Evolutionary conservation across 208 protist genomes (phyloP).

Genomic region (Leishmania mexicana): DNA sequence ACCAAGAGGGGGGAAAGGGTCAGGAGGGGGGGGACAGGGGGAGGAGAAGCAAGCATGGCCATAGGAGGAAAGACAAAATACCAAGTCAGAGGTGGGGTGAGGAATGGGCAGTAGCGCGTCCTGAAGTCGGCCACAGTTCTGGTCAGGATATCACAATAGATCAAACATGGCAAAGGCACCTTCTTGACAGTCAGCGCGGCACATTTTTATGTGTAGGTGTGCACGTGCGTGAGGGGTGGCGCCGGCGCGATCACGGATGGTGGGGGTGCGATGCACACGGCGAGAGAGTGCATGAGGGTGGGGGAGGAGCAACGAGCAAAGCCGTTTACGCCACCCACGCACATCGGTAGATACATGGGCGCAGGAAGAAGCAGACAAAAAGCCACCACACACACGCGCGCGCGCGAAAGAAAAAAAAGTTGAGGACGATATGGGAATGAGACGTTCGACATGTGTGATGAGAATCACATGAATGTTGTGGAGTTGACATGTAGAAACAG

Average conservation of each 20-base stretch:
- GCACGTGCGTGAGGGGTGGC: not conserved
- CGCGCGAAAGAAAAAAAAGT: not conserved
- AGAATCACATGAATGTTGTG: not conserved
- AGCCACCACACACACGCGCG: not conserved
- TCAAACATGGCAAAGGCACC: not conserved
- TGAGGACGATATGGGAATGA: not conserved
- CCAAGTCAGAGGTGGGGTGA: not conserved
- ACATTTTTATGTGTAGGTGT: not conserved
- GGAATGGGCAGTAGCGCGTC: not conserved
- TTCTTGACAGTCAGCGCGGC: not conserved
- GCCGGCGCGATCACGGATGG: not conserved
- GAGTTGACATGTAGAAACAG: not conserved
- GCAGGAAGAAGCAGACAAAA: not conserved
- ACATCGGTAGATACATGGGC: not conserved
- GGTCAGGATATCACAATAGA: not conserved
- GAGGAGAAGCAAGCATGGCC: not conserved
- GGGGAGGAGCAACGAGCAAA: not conserved
- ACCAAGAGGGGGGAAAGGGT: not conserved
- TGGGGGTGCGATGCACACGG: not conserved
- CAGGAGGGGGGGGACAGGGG: not conserved
- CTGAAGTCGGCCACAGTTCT: not conserved
- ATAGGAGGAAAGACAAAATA: not conserved
- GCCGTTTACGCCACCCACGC: too few relatives aligned
- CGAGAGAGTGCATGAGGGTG: not conserved
- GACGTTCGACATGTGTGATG: not conserved